Base-by-base conservation (phyloP, 176 grass and related monocot species). In the Avena eriantha region DNA sequence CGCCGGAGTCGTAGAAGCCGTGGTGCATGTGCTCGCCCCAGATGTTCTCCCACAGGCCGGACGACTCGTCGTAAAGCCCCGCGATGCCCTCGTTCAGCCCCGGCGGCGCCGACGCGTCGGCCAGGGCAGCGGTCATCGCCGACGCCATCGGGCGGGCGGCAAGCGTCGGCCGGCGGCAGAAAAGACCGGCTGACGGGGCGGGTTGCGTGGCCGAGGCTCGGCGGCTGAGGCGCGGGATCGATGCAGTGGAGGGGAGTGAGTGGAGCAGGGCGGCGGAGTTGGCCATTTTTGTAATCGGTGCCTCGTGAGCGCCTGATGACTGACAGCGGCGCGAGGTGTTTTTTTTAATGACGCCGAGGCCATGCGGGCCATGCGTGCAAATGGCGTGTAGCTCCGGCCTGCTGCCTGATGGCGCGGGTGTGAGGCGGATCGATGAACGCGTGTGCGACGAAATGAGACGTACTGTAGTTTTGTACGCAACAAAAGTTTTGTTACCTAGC, bases 1-100 rank as follows among this genome's bases (percentile, higher is more conserved):
- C 82, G 64, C 63, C 85, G 7, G 92, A 60, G 59, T 91, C 87
- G 75, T 96, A 98, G 92, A 90, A 98, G 48, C 96, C 96, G 59
- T 98, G 92, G 90, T 98, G 96, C 96, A 98, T 98, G 90, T 98
- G 96, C 49, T 98, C 96, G 23, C 96, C 96, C 96, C 96, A 98
- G 33, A 98, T 82, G 81, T 17, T 94, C 90, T 98, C 96, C 96
- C 96, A 98, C 58, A 83, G 3, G 47, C 90, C 82, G 22, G 96
- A 98, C 15, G 96, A 96, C 86, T 98, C 90, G 85, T 98, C 96
- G 85, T 98, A 98, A 53, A 98, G 87, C 82, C 95, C 96, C 63
- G 94, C 96, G 89, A 98, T 98, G 21, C 96, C 96, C 92, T 96
- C 95, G 76, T 90, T 93, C 3, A 98, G 90, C 76, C 86, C 92